Evolutionary conservation across 768 basidiomycete genomes (phyloP).

Genomic region (Boletus coccyginus): DNA sequence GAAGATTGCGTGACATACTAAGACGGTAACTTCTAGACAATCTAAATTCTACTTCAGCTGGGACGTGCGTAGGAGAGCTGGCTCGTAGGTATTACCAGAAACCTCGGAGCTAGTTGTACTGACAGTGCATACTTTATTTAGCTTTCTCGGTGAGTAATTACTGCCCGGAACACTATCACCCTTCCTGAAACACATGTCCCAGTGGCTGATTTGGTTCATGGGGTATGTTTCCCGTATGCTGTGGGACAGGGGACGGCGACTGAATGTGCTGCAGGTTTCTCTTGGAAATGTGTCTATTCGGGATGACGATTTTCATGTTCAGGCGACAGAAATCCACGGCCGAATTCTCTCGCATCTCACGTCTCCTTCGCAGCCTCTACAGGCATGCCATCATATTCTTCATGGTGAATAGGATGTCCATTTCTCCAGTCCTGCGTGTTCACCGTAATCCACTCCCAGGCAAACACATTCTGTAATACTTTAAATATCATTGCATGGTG

Average conservation of each 20-base stretch:
- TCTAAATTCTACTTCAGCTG: no score
- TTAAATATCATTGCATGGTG: background rate
- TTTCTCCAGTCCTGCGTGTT: background rate
- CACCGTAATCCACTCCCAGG: background rate
- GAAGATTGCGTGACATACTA: background rate
- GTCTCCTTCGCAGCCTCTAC: background rate
- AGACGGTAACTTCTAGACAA: background rate
- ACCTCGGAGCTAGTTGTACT: background rate
- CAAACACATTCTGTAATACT: background rate
- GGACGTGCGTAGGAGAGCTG: background rate
- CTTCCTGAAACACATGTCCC: background rate
- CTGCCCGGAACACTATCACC: background rate
- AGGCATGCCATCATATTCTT: background rate
- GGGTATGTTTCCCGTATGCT: background rate
- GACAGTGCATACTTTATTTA: background rate
- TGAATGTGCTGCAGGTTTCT: background rate
- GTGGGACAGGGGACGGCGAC: background rate
- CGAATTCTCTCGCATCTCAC: background rate
- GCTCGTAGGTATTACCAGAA: background rate
- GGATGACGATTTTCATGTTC: background rate
- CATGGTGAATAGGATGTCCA: background rate
- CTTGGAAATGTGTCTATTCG: background rate
- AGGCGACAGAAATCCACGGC: background rate
- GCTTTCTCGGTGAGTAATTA: constrained; percentile 1
- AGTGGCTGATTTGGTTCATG: constrained; percentile 1